phyloP scores from a whole-genome alignment of 78 protist species.

The Tieghemostelium lacteum region DNA sequence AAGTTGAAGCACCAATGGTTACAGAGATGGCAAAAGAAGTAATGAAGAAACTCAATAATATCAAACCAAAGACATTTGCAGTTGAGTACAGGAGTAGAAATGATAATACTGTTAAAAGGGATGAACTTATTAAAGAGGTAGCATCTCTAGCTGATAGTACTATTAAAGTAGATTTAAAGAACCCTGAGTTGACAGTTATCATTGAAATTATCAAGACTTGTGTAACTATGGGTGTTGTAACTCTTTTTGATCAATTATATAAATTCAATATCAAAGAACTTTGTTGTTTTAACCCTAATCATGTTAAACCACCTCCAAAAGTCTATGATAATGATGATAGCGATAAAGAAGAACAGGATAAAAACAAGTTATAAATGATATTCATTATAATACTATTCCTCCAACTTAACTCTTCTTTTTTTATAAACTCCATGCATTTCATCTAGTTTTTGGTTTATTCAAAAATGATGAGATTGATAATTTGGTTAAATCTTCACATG shows the following conservation, averaged over 20 bases:
- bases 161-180: slow-evolving; percentile 21
- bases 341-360: too few relatives aligned
- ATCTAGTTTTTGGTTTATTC: too few relatives aligned
- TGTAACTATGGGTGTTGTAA: background rate
- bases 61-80: slow-evolving; percentile 19
- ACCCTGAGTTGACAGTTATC: slow-evolving; percentile 21
- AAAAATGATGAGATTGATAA: too few relatives aligned
- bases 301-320: too few relatives aligned
- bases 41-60: background rate
- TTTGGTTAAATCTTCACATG: too few relatives aligned
- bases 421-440: too few relatives aligned
- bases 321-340: too few relatives aligned
- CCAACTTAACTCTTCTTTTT: too few relatives aligned
- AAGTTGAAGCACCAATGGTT: background rate
- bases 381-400: too few relatives aligned
- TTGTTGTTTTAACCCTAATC: background rate
- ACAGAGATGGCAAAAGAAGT: background rate
- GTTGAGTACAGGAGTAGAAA: slow-evolving; percentile 58
- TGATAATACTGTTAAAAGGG: background rate
- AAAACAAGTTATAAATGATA: too few relatives aligned
- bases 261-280: slow-evolving; percentile 40
- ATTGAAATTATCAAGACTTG: slow-evolving; percentile 41
- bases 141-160: slow-evolving; percentile 15
- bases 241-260: slow-evolving; percentile 5
- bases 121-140: background rate